A percentile compares a stretch with the other conserved stretches of the same genome.
phyloP scores from a whole-genome alignment of 1,284 basidiomycete genomes.

The Melanopsichium pennsylvanicum region DNA sequence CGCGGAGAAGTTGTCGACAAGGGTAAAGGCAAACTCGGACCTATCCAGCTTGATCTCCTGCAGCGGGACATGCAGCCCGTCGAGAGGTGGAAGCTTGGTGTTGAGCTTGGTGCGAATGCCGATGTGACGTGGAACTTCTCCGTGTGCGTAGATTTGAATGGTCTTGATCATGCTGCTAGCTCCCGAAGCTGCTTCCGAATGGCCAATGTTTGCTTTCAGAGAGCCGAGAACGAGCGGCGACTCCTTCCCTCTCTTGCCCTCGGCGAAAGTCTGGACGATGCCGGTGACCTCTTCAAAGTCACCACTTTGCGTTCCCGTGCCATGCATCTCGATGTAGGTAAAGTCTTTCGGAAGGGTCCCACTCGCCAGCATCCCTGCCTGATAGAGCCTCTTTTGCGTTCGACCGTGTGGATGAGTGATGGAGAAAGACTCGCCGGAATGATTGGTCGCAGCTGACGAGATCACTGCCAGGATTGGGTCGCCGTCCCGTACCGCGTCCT shows the following conservation, averaged over 20 bases:
- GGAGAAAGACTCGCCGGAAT: slow-evolving; percentile 46
- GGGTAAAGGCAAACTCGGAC: slow-evolving; percentile 14
- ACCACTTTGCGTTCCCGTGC: slow-evolving; percentile 51
- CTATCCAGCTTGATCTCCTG: slow-evolving; percentile 18
- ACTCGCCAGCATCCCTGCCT: slow-evolving; percentile 33
- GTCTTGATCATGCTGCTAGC: slow-evolving; percentile 49
- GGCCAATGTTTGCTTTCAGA: slow-evolving; percentile 49
- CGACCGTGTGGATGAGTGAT: slow-evolving; percentile 50
- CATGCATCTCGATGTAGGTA: slow-evolving; percentile 46
- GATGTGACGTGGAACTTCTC: slow-evolving; percentile 35
- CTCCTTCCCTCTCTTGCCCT: slow-evolving; percentile 18
- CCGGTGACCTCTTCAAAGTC: slow-evolving; percentile 48
- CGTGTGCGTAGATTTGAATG: slow-evolving; percentile 29
- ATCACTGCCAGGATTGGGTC: slow-evolving; percentile 43
- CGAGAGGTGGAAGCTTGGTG: slow-evolving; percentile 38
- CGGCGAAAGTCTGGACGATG: slow-evolving; percentile 48
- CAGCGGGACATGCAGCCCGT: slow-evolving; percentile 31
- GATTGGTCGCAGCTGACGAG: slow-evolving; percentile 45
- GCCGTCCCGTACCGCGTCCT: slow-evolving; percentile 42
- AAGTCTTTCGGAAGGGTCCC: slow-evolving; percentile 25
- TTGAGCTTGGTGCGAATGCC: slow-evolving; percentile 49
- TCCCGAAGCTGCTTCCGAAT: slow-evolving; percentile 44
- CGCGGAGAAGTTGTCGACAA: slow-evolving; percentile 50
- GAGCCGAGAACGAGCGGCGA: slow-evolving; percentile 37
- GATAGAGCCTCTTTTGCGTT: slow-evolving; percentile 39